These are phyloP conservation scores for Collybiopsis confluens DNA, from an alignment of 768 basidiomycete genomes.

Conservation along the genomic window DNA sequence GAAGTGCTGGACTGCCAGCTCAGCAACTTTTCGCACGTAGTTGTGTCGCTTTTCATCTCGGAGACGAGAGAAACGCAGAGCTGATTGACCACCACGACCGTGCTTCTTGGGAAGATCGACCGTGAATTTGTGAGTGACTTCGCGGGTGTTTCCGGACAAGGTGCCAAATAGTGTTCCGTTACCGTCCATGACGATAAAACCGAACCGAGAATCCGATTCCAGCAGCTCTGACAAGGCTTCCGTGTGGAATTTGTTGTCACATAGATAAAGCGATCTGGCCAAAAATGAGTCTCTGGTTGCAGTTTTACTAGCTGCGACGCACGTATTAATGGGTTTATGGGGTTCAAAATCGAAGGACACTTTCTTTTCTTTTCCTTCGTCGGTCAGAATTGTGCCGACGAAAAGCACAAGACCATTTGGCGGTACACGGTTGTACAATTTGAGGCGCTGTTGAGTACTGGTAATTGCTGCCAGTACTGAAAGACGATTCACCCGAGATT, in stretches of 20 bases:
- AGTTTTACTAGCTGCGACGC: conserved; percentile 24
- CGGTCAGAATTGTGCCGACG: conserved; percentile 96
- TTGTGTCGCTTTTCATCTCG: conserved; percentile 99
- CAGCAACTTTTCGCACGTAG: conserved; percentile 98
- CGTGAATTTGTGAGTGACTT: conserved; percentile 96
- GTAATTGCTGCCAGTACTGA: conserved; percentile 98
- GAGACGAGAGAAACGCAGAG: conserved; percentile 98
- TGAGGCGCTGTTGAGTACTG: conserved; percentile 94
- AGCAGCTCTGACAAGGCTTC: conserved; percentile 95
- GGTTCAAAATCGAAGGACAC: conserved; percentile 98
- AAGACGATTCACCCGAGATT: conserved; percentile 95
- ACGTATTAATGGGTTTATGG: conserved; percentile 99
- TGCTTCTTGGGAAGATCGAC: conserved; percentile 99
- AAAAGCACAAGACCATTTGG: conserved; percentile 97
- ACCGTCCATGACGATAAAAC: conserved; percentile 99
- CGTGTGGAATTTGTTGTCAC: conserved; percentile 99
- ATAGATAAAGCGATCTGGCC: conserved; percentile 88
- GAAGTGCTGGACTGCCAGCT: conserved; percentile 95
- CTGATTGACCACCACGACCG: conserved; percentile 99
- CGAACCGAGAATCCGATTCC: conserved; percentile 96
- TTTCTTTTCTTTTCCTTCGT: conserved; percentile 99
- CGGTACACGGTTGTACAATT: conserved; percentile 94
- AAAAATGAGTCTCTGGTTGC: background rate
- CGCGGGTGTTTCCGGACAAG: conserved; percentile 94
- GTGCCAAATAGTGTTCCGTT: conserved; percentile 97